Base-by-base conservation (phyloP, 2,329 filamentous ascomycete species). In the Lachnum nothofagi region DNA sequence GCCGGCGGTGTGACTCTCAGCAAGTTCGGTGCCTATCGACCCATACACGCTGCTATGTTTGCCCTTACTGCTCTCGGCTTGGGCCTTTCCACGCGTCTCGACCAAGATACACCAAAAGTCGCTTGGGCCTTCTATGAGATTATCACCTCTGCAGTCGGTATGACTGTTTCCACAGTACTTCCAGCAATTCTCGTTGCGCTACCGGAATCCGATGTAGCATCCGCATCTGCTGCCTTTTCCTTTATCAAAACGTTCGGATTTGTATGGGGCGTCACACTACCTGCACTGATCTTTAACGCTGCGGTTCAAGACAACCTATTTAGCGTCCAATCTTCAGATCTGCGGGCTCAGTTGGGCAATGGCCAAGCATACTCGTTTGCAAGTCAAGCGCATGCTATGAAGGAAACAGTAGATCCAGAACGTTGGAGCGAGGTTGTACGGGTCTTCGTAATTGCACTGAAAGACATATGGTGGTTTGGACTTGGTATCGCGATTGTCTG, bases 51-150 rank as follows among this genome's bases (percentile, higher is more conserved):
- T 17, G 42, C 52, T 1, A 62, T 61, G 0, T 67, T 63, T 42
- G 57, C 54, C 6, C 31, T 65, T 5, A 54, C 63, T 2, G 43
- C 56, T 1, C 25, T 66, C 5, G 60, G 56, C 2, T 51, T 58
- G 2, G 68, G 67, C 1, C 46, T 66, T 0, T 59, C 67, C 19
- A 61, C 58, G 0, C 27, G 63, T 0, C 53, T 69, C 0, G 42
- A 61, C 14, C 29, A 23, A 1, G 34, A 52, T 8, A 66, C 67
- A 0, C 43, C 51, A 4, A 61, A 54, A 2, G 64, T 49, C 1
- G 53, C 43, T 2, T 67, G 63, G 63, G 60, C 61, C 2, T 52
- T 60, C 10, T 65, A 63, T 39, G 62, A 70, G 49, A 24, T 67
- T 3, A 52, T 68, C 14, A 34, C 44, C 10, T 56, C 52, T 2